Evolutionary conservation across 352 stramenopile species (phyloP).

Genomic region (Stephanocyclus meneghinianus): DNA sequence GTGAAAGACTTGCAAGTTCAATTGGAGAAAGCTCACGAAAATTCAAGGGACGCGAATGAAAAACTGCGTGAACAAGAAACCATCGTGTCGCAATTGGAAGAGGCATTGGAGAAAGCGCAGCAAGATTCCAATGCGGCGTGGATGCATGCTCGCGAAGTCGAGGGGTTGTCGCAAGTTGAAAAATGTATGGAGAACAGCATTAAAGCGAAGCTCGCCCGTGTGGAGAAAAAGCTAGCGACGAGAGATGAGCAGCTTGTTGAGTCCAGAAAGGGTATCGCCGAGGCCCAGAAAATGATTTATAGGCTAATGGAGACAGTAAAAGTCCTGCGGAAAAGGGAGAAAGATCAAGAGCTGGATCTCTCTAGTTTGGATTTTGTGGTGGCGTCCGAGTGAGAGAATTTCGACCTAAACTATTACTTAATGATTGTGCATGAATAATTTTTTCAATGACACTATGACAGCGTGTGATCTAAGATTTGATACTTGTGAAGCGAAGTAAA

Average conservation of each 20-base stretch:
- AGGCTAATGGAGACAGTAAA: conserved; percentile 48
- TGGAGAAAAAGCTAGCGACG: conserved; percentile 38
- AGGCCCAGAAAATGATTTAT: conserved; percentile 58
- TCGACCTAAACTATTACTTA: not conserved
- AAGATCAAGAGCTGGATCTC: conserved; percentile 5
- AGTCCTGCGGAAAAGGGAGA: conserved; percentile 29
- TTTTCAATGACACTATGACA: not conserved
- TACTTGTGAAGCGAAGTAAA: too few species aligned
- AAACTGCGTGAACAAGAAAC: conserved; percentile 39
- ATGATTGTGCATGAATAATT: conserved; percentile 7
- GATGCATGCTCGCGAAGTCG: not conserved
- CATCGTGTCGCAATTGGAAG: conserved; percentile 16
- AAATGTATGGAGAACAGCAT: conserved; percentile 9
- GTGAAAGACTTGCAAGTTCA: conserved; percentile 17
- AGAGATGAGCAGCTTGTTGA: conserved; percentile 43
- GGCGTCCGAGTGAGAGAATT: conserved; percentile 3
- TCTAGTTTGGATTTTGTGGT: not conserved
- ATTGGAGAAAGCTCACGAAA: conserved; percentile 18
- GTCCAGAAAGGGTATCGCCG: conserved; percentile 40
- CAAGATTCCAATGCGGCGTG: not conserved
- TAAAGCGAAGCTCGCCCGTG: conserved; percentile 12
- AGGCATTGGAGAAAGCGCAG: conserved; percentile 9
- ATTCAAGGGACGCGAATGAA: conserved; percentile 3
- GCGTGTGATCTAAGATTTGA: too few species aligned
- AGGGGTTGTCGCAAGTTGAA: not conserved